Conservation (phyloP, 306 rosid species). For the Trifolium fragiferum region DNA sequence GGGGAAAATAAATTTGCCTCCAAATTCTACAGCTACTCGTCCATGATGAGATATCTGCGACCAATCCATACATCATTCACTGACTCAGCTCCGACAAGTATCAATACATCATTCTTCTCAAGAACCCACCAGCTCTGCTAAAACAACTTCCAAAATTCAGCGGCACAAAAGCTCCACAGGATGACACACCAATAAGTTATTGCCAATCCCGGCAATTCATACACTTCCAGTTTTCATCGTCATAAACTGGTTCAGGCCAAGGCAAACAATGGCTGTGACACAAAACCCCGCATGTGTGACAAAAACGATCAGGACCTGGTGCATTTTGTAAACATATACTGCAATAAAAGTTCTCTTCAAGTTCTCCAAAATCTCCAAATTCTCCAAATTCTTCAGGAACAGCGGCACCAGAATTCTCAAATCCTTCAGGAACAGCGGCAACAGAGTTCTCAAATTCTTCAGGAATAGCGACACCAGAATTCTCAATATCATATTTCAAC, state of each 20-base stretch:
- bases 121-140: slow-evolving; percentile 22
- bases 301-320: slow-evolving; percentile 77
- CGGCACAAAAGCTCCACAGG: slow-evolving; percentile 11
- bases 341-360: neutral
- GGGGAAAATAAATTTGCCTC: slow-evolving; percentile 22
- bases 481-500: slow-evolving; percentile 51
- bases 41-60: slow-evolving; percentile 27
- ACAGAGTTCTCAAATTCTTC: slow-evolving; percentile 50
- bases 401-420: slow-evolving; percentile 44
- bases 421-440: slow-evolving; percentile 45
- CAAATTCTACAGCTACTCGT: slow-evolving; percentile 28
- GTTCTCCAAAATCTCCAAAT: slow-evolving; percentile 18
- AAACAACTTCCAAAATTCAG: slow-evolving; percentile 34
- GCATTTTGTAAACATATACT: slow-evolving; percentile 65
- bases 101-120: neutral
- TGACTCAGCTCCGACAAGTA: slow-evolving; percentile 5
- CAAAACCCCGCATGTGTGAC: slow-evolving; percentile 69
- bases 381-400: slow-evolving; percentile 52
- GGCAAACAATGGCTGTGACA: slow-evolving; percentile 78
- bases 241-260: slow-evolving; percentile 55
- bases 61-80: slow-evolving; percentile 10
- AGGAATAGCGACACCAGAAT: slow-evolving; percentile 40
- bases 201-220: slow-evolving; percentile 81
- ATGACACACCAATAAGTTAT: slow-evolving; percentile 41
- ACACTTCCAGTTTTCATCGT: slow-evolving; percentile 67